These are phyloP conservation scores for Solanum sejunctum DNA, from an alignment of 257 asterid genomes.

Conservation along the genomic window DNA sequence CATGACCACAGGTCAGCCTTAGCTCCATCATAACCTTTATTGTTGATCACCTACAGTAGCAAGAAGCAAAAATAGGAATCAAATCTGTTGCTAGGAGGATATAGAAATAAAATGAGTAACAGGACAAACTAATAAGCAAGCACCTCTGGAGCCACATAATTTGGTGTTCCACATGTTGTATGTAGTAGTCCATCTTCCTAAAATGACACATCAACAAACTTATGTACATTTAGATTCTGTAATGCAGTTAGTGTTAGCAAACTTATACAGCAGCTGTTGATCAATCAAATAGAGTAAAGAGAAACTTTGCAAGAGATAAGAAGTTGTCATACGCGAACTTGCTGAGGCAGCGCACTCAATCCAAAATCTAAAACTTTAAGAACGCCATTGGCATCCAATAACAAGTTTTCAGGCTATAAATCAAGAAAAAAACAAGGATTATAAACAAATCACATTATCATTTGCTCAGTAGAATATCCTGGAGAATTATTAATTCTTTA, in stretches of 20 bases:
- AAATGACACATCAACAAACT: background rate
- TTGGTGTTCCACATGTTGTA: constrained; percentile 96
- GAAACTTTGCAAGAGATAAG: background rate
- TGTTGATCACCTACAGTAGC: constrained; percentile 56
- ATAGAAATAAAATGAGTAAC: background rate
- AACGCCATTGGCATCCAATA: constrained; percentile 63
- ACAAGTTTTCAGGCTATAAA: constrained; percentile 77
- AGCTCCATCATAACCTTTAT: constrained; percentile 95
- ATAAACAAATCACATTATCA: background rate
- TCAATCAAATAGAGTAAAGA: background rate
- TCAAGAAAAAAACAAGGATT: background rate
- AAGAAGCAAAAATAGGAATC: background rate
- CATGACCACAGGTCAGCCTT: constrained; percentile 97
- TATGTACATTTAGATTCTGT: background rate
- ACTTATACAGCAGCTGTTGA: background rate
- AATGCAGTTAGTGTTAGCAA: background rate
- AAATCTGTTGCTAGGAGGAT: background rate
- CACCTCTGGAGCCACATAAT: constrained; percentile 98
- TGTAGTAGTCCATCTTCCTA: constrained; percentile 97
- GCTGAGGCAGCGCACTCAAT: constrained; percentile 93
- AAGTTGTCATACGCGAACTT: constrained; percentile 61
- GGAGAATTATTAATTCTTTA: background rate
- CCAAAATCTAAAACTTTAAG: constrained; percentile 95
- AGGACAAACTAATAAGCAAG: background rate
- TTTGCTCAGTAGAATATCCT: background rate